phyloP scores from a whole-genome alignment of 2,329 filamentous ascomycete genomes.

The Penicillium brasilianum region DNA sequence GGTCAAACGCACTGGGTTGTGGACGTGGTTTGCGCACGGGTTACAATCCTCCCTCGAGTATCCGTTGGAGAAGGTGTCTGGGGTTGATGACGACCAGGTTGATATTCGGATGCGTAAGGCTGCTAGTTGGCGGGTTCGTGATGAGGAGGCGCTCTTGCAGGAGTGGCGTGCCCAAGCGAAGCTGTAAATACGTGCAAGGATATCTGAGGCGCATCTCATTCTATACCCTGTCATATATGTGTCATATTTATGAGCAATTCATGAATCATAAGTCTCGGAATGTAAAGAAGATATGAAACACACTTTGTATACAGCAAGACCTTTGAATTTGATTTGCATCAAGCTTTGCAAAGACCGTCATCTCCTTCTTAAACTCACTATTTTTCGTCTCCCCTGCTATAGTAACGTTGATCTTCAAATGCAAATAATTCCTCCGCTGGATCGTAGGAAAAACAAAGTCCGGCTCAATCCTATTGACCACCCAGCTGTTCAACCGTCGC shows the following conservation, averaged over 20 bases:
- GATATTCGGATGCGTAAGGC: conserved; percentile 34
- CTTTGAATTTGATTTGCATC: neutral
- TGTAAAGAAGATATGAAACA: neutral
- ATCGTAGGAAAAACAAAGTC: neutral
- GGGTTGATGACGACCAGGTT: conserved; percentile 45
- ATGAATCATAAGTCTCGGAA: neutral
- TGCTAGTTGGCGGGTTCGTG: conserved; percentile 39
- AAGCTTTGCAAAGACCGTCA: neutral
- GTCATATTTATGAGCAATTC: neutral
- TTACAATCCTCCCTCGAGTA: conserved; percentile 35
- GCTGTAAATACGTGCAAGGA: conserved; percentile 28
- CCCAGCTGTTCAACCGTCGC: neutral
- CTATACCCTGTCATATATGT: neutral
- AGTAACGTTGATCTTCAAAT: neutral
- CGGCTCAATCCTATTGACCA: neutral
- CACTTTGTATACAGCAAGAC: neutral
- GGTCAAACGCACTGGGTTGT: conserved; percentile 35
- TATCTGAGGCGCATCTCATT: neutral
- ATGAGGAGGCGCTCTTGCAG: conserved; percentile 41
- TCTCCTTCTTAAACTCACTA: neutral
- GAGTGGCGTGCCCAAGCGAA: conserved; percentile 41
- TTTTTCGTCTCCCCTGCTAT: neutral
- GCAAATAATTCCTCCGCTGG: neutral
- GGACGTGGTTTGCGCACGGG: conserved; percentile 41
- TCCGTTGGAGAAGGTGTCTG: conserved; percentile 40